Conservation (phyloP, 2,329 filamentous ascomycete genomes). For the Kalmusia sp. region DNA sequence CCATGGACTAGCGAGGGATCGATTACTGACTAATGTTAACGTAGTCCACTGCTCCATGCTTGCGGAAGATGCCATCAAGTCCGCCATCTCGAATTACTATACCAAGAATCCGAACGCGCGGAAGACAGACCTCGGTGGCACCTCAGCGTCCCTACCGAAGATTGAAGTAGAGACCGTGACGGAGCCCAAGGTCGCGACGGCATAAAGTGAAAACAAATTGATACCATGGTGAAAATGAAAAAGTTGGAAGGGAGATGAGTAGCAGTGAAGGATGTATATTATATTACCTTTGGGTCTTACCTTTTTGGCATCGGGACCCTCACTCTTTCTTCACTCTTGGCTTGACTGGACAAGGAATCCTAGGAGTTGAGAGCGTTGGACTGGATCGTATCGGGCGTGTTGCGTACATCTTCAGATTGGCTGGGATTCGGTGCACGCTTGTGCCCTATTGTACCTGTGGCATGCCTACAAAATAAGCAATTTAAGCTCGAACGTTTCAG, state of each 20-base stretch:
- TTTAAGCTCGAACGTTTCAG: background rate
- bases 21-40: conserved; percentile 28
- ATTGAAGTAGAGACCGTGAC: conserved; percentile 65
- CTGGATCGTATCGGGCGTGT: background rate
- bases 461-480: background rate
- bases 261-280: conserved; percentile 13
- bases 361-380: conserved; percentile 13
- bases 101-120: conserved; percentile 83
- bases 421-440: background rate
- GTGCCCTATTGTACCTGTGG: background rate
- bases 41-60: conserved; percentile 91
- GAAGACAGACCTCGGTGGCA: conserved; percentile 78
- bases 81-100: conserved; percentile 89
- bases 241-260: background rate
- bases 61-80: conserved; percentile 91
- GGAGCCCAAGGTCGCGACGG: conserved; percentile 41
- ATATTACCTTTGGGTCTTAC: conserved; percentile 2
- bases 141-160: conserved; percentile 71
- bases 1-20: background rate
- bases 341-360: background rate
- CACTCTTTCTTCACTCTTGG: conserved; percentile 6
- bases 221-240: conserved; percentile 20
- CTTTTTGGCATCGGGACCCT: conserved; percentile 12
- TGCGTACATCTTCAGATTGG: conserved; percentile 1
- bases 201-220: conserved; percentile 26